phyloP scores from a whole-genome alignment of 306 rosid genomes.

The Gastrolobium bilobum region DNA sequence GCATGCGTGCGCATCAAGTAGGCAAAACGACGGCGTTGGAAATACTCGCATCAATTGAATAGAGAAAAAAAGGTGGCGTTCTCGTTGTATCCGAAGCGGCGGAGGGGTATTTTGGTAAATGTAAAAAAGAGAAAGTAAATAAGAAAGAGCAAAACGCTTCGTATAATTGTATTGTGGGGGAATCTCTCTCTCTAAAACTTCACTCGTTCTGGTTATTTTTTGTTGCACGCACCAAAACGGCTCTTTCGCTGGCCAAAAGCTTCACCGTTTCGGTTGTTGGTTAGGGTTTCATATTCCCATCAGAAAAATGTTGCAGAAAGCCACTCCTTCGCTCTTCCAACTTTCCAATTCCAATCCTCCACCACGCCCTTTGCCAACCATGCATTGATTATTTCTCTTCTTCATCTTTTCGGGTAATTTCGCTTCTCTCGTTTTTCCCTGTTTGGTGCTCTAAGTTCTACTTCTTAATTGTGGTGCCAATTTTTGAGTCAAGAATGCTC shows the following conservation, averaged over 20 bases:
- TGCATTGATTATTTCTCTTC: conserved; percentile 50
- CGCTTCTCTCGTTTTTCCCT: conserved; percentile 5
- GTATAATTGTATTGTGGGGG: conserved; percentile 44
- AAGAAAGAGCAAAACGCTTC: conserved; percentile 50
- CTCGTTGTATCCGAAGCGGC: conserved; percentile 17
- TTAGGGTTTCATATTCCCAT: conserved; percentile 74
- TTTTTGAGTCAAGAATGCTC: background rate
- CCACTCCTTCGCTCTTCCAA: background rate
- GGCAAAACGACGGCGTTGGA: conserved; percentile 45
- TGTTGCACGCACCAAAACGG: conserved; percentile 23
- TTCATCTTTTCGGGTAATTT: conserved; percentile 44
- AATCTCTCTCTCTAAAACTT: conserved; percentile 45
- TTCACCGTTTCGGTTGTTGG: conserved; percentile 50
- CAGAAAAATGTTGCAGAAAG: conserved; percentile 40
- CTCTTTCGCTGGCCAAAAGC: conserved; percentile 27
- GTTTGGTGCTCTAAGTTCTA: background rate
- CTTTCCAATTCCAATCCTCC: conserved; percentile 11
- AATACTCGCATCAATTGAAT: background rate
- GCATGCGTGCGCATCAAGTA: conserved; percentile 44
- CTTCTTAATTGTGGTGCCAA: background rate
- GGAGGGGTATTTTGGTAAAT: conserved; percentile 50
- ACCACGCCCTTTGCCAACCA: background rate
- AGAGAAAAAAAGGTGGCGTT: conserved; percentile 20
- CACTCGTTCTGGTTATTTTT: conserved; percentile 15
- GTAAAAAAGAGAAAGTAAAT: background rate